A percentile compares a stretch with the other conserved stretches of the same genome.
phyloP scores from a whole-genome alignment of 441 rosid species.

The Eutrema salsugineum region DNA sequence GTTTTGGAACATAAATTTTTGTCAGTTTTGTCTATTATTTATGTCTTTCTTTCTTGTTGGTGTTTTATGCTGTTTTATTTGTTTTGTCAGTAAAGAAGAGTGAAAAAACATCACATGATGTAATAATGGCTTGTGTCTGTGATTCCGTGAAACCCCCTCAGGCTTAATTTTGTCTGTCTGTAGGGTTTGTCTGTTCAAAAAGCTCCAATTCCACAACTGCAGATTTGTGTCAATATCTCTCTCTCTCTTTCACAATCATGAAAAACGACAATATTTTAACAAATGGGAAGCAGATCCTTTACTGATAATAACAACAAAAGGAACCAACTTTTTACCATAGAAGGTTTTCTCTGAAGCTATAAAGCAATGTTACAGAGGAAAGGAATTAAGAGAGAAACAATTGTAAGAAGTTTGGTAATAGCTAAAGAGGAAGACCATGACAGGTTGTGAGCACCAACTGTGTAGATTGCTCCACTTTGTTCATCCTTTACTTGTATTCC shows the following conservation, averaged over 20 bases:
- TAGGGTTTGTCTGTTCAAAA: constrained; percentile 10
- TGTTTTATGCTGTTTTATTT: constrained; percentile 23
- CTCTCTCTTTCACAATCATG: not conserved
- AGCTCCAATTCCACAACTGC: constrained; percentile 3
- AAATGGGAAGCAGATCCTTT: constrained; percentile 1
- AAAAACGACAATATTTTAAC: not conserved
- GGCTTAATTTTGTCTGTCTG: constrained; percentile 30
- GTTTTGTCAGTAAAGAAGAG: constrained; percentile 24
- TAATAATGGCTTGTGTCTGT: constrained; percentile 27
- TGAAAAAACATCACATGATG: constrained; percentile 24
- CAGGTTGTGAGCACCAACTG: constrained; percentile 59
- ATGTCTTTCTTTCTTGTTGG: constrained; percentile 16
- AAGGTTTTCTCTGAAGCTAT: not conserved
- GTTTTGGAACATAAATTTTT: constrained; percentile 26
- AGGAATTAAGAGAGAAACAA: constrained; percentile 20
- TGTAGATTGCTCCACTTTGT: constrained; percentile 43
- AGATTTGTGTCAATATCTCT: constrained; percentile 3
- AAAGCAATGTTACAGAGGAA: constrained; percentile 7
- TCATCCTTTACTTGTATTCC: constrained; percentile 73
- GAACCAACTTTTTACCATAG: not conserved
- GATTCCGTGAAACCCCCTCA: constrained; percentile 5
- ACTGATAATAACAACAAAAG: not conserved
- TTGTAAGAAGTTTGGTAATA: constrained; percentile 22
- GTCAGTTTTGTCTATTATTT: constrained; percentile 21
- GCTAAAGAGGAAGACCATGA: constrained; percentile 38